Evolutionary conservation across 2,329 filamentous ascomycete species (phyloP).

Genomic region (Xylaria sp.): DNA sequence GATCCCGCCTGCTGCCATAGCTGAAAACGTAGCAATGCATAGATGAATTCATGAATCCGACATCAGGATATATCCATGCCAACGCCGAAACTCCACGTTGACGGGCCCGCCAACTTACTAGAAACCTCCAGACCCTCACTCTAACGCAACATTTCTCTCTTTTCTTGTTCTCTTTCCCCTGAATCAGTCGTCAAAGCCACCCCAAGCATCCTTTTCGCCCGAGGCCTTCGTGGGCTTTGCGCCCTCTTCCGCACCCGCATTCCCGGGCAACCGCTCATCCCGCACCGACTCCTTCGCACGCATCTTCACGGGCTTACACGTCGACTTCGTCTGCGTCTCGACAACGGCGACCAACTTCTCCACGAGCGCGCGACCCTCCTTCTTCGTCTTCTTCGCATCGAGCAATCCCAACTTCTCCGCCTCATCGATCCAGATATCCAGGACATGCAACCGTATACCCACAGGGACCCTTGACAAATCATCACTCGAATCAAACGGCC

Average conservation of each 20-base stretch:
- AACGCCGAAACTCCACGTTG: slow-evolving; percentile 19
- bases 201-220: slow-evolving; percentile 54
- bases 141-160: background rate
- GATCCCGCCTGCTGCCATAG: background rate
- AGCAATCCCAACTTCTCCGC: slow-evolving; percentile 63
- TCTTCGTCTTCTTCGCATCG: slow-evolving; percentile 37
- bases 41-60: slow-evolving; percentile 13
- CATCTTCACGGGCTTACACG: slow-evolving; percentile 65
- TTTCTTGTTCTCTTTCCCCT: background rate
- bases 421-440: slow-evolving; percentile 92
- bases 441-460: slow-evolving; percentile 76
- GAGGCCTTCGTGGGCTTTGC: slow-evolving; percentile 27
- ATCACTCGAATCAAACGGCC: slow-evolving; percentile 39
- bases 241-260: slow-evolving; percentile 38
- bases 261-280: slow-evolving; percentile 69
- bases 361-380: slow-evolving; percentile 46
- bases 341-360: slow-evolving; percentile 50
- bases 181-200: slow-evolving; percentile 60
- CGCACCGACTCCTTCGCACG: slow-evolving; percentile 64
- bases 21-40: slow-evolving; percentile 4
- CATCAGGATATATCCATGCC: slow-evolving; percentile 22
- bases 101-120: background rate
- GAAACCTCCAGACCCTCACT: background rate
- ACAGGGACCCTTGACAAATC: slow-evolving; percentile 61
- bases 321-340: slow-evolving; percentile 50